Percentiles rank a stretch among this genome's conserved stretches.
Evolutionary conservation across 176 grass and related monocot species (phyloP).

Genomic region (Guadua angustifolia): DNA sequence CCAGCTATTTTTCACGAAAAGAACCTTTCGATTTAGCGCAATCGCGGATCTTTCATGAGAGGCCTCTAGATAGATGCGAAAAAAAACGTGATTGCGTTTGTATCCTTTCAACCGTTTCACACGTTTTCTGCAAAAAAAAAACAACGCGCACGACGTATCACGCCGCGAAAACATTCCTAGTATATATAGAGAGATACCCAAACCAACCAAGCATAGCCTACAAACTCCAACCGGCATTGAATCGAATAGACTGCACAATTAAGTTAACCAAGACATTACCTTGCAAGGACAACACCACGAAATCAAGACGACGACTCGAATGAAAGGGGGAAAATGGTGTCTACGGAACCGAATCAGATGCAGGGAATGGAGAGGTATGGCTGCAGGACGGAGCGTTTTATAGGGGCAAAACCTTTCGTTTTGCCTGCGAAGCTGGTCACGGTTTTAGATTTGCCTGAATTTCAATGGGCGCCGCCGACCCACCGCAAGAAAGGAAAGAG

Average conservation of each 20-base stretch:
- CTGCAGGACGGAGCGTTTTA: neutral
- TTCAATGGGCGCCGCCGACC: slow-evolving; percentile 3
- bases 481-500: neutral
- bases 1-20: no score
- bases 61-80: no score
- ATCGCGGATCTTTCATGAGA: no score
- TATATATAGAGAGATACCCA: no score
- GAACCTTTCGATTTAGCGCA: no score
- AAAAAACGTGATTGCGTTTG: no score
- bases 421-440: slow-evolving; percentile 40
- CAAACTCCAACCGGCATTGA: neutral
- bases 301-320: neutral
- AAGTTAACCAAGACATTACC: neutral
- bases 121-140: no score
- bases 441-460: slow-evolving; percentile 6
- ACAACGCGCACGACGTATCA: no score
- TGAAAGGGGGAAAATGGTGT: neutral
- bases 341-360: neutral
- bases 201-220: neutral
- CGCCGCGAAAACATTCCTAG: no score
- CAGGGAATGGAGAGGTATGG: neutral
- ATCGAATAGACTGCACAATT: neutral
- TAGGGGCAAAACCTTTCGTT: neutral
- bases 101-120: no score
- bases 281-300: slow-evolving; percentile 3